Evolutionary conservation across 78 protist genomes (phyloP), one percentile per base, ranked within the genome.

Genomic region (Dictyostelium purpureum): DNA sequence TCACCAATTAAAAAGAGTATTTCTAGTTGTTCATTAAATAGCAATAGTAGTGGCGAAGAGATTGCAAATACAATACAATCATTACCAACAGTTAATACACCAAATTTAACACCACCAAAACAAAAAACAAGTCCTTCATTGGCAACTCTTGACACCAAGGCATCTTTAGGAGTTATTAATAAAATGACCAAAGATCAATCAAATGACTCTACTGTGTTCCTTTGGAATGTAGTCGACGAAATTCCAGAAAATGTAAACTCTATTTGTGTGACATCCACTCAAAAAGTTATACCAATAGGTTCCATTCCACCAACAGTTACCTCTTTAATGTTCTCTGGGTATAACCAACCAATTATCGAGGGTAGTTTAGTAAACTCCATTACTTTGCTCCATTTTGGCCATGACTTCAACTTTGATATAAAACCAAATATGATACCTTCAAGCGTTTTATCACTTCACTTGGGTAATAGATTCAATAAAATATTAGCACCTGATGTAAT

Each of bases 221-320:
- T 37, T 63, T 63, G 71, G 71, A 63, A 63, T 63, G 35, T 63
- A 3, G 9, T 16, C 5, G 71, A 63, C 33, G 38, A 7, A 63
- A 63, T 63, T 31, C 71, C 71, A 63, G 45, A 38, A 63, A 63
- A 63, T 63, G 33, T 42, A 63, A 63, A 38, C 0, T 63, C 71
- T 16, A 14, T 63, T 63, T 63, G 71, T 33, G 71, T 63, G 4
- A 16, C 33, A 18, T 63, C 71, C 2, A 63, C 71, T 4, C 31
- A 33, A 6, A 0, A 35, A 16, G 5, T 33, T 21, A 63, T 63
- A 33, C 71, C 38, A 63, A 42, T 76, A 2, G 88, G 88, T 63
- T 42, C 70, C 12, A 65, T 79, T 14, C 88, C 88, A 38, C 43
- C 31, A 14, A 33, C 33, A 24, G 88, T 79, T 16, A 79, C 88